Evolutionary conservation across 208 protist genomes (phyloP).

Genomic region (Trypanosoma scelopori): DNA sequence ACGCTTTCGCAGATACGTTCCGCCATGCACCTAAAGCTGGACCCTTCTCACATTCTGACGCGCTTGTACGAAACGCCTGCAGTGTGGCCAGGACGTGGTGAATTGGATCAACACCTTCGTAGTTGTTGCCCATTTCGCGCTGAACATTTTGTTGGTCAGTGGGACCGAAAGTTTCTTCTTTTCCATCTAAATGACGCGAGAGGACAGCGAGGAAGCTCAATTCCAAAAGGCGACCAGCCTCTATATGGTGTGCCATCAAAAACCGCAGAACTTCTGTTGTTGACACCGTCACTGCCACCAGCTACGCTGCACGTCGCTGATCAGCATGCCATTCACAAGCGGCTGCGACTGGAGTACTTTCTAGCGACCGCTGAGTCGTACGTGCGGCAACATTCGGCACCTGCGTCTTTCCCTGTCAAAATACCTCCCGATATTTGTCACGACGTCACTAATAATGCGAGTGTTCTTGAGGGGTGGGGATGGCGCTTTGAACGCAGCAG

Average conservation of each 20-base stretch:
- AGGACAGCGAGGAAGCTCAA: neutral
- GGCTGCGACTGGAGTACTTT: slow-evolving; percentile 73
- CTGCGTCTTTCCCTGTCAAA: slow-evolving; percentile 13
- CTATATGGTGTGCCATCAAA: neutral
- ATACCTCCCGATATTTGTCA: slow-evolving; percentile 41
- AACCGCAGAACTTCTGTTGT: too few relatives aligned
- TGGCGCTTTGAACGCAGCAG: slow-evolving; percentile 51
- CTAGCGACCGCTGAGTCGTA: slow-evolving; percentile 68
- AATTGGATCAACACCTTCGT: neutral
- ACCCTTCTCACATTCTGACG: slow-evolving; percentile 6
- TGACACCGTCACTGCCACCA: neutral
- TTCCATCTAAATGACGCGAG: slow-evolving; percentile 5
- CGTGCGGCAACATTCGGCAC: slow-evolving; percentile 31
- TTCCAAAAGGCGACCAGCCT: neutral
- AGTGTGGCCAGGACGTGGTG: slow-evolving; percentile 2
- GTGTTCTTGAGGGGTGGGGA: slow-evolving; percentile 54
- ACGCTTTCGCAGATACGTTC: slow-evolving; percentile 17
- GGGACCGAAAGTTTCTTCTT: slow-evolving; percentile 30
- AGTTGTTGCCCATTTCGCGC: slow-evolving; percentile 16
- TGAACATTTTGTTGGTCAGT: slow-evolving; percentile 25
- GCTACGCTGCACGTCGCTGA: slow-evolving; percentile 38
- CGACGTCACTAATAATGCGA: slow-evolving; percentile 39
- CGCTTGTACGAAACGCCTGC: slow-evolving; percentile 9
- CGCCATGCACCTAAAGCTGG: slow-evolving; percentile 1
- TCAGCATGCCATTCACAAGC: slow-evolving; percentile 82